Evolutionary conservation across 208 protist species (phyloP), one percentile per base, ranked within the genome.

Genomic region (Leishmania guyanensis): DNA sequence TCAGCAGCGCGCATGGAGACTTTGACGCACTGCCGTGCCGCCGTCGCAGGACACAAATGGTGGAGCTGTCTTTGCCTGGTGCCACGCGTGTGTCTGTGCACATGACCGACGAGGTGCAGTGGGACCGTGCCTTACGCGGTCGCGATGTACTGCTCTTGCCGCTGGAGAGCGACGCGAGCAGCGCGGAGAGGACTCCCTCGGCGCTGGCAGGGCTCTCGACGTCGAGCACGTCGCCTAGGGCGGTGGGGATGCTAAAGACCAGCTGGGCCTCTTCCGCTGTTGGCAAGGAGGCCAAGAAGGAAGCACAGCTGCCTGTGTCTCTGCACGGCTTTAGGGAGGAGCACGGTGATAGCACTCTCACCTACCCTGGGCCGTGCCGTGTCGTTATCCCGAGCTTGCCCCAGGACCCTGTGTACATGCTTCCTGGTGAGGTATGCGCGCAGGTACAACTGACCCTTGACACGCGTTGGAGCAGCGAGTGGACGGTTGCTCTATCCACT

Each of bases 391-490:
- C 81, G 64, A 68, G 82, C 65, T 10, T 79, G 9, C 77, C 83
- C 17, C 76, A 74, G 64, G 51, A 79, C 36, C 10, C 62, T 20
- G 36, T 65, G 17, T 46, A 79, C 43, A 58, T 75, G 22, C 78
- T 92, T 22, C 56, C 83, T 26, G 89, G 85, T 3, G 91, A 92
- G 51, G 72, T 94, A 10, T 54, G 75, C 3, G 85, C 89, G 54
- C 83, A 88, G 62, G 79, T 86, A 58, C 79, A 77, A 58, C 53
- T 92, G 22, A 39, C 74, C 5, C 77, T 94, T 9, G 86, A 86
- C 80, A 85, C 68, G 39, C 85, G 82, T 3, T 84, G 68, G 64
- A 58, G 69, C 62, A 79, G 39, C 26, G 88, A 91, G 75, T 85
- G 83, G 80, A 68, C 72, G 10, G 53, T 69, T 16, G 80, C 88